phyloP scores from a whole-genome alignment of 2,329 filamentous ascomycete species.

The Pseudonectria buxi region DNA sequence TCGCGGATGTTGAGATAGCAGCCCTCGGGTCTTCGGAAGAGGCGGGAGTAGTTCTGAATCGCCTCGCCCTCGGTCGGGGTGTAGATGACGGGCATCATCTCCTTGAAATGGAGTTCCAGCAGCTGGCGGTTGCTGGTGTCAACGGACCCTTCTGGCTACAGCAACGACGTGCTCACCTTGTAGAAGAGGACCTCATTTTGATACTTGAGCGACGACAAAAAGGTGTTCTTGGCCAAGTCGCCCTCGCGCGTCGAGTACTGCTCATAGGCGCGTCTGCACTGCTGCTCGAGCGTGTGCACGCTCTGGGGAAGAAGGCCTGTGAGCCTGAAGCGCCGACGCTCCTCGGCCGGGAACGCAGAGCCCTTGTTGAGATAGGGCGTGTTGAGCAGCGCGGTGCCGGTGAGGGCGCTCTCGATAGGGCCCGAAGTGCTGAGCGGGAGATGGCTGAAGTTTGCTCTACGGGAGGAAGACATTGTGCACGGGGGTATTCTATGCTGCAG shows the following conservation, averaged over 20 bases:
- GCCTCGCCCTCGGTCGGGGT: conserved; percentile 87
- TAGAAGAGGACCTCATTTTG: conserved; percentile 83
- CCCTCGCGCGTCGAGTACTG: conserved; percentile 61
- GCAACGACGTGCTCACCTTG: conserved; percentile 39
- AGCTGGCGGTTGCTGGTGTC: conserved; percentile 39
- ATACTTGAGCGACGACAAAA: conserved; percentile 76
- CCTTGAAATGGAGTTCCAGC: conserved; percentile 68
- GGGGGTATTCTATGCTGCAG: no score
- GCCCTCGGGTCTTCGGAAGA: conserved; percentile 74
- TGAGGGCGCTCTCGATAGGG: conserved; percentile 31
- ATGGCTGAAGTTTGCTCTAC: conserved; percentile 18
- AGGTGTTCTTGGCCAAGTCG: conserved; percentile 77
- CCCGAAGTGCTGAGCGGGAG: conserved; percentile 30
- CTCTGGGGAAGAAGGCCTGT: conserved; percentile 65
- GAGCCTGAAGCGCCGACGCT: conserved; percentile 64
- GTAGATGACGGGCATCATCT: conserved; percentile 89
- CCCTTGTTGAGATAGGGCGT: conserved; percentile 64
- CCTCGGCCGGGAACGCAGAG: conserved; percentile 64
- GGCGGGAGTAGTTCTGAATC: conserved; percentile 72
- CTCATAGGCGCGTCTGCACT: conserved; percentile 69
- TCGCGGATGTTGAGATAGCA: conserved; percentile 74
- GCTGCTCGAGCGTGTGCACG: conserved; percentile 69
- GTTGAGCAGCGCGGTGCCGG: conserved; percentile 29
- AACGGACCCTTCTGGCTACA: not conserved
- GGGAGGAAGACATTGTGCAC: conserved; percentile 3